Base-by-base conservation (phyloP, 2,329 filamentous ascomycete genomes). In the Talaromyces islandicus region DNA sequence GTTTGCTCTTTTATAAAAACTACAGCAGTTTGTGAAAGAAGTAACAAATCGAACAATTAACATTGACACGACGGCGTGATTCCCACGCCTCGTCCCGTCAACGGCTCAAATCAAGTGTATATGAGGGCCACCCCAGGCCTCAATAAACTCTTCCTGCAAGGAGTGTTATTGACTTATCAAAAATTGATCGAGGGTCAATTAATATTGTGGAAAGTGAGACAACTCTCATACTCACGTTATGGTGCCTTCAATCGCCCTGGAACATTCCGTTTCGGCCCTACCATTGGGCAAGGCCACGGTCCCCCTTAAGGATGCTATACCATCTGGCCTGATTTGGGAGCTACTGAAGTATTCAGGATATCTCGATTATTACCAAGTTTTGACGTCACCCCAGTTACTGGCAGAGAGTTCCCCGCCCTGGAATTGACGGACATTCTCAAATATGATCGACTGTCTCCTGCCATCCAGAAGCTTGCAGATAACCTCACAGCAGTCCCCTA, bases 371-470 rank as follows among this genome's bases (percentile, higher is more conserved):
- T 81, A 76, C 60, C 70, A 78, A 76, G 69, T 10, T 78, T 81
- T 58, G 80, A 83, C 57, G 70, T 81, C 3, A 84, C 81, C 1
- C 80, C 80, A 7, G 71, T 78, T 21, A 82, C 83, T 62, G 81
- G 81, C 17, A 73, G 73, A 21, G 81, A 83, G 64, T 83, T 73
- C 54, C 66, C 68, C 3, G 62, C 66, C 7, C 64, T 69, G 17
- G 71, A 74, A 35, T 62, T 77, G 7, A 67, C 70, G 24, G 74
- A 77, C 19, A 72, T 72, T n/a, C 75, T 77, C 58, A 68, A 72
- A 3, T 77, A 76, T 61, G 77, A 77, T 65, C 74, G 75, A n/a
- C 70, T 71, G 65, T 75, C 69, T 50, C 66, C 64, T 63, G 70
- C 70, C 59, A 77, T 73, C 60, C 69, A 74, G 48, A 64, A 70